Evolutionary conservation across 768 basidiomycete species (phyloP).

Genomic region (Termitomyces sp.): DNA sequence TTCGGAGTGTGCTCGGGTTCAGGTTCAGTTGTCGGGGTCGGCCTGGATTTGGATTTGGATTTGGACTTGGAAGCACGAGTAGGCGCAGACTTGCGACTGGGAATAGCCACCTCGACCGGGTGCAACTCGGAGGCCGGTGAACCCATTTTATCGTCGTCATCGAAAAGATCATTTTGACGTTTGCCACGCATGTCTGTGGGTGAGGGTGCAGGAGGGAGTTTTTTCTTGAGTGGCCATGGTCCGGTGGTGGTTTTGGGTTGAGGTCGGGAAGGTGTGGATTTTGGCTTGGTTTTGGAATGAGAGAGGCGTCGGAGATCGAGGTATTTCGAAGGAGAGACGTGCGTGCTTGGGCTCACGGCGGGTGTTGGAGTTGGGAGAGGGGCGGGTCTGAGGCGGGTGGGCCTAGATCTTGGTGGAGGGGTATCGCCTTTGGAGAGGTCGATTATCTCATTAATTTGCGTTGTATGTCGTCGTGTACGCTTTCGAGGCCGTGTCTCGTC

Average conservation of each 20-base stretch:
- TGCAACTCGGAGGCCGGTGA: not conserved
- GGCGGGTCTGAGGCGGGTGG: not conserved
- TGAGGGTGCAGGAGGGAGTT: not conserved
- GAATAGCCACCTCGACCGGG: not conserved
- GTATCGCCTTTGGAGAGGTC: constrained; percentile 2
- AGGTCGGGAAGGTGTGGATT: not conserved
- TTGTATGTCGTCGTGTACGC: constrained; percentile 1
- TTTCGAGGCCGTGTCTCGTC: not conserved
- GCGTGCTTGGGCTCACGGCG: not conserved
- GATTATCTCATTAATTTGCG: not conserved
- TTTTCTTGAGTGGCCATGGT: not conserved
- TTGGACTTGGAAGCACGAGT: not conserved
- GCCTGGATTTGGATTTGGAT: not conserved
- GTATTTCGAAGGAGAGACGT: not conserved
- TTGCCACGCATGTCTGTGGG: not conserved
- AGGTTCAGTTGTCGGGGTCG: not conserved
- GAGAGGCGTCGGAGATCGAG: not conserved
- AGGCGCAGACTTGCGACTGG: not conserved
- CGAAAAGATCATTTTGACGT: not conserved
- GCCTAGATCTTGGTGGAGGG: not conserved
- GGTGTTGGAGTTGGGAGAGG: not conserved
- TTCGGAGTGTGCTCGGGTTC: not conserved
- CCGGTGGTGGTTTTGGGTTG: not conserved
- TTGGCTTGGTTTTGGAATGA: not conserved
- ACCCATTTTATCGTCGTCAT: not conserved